Percentiles rank a stretch among this genome's conserved stretches.
Evolutionary conservation across 257 asterid genomes (phyloP).

Genomic region (Plantago ovata): DNA sequence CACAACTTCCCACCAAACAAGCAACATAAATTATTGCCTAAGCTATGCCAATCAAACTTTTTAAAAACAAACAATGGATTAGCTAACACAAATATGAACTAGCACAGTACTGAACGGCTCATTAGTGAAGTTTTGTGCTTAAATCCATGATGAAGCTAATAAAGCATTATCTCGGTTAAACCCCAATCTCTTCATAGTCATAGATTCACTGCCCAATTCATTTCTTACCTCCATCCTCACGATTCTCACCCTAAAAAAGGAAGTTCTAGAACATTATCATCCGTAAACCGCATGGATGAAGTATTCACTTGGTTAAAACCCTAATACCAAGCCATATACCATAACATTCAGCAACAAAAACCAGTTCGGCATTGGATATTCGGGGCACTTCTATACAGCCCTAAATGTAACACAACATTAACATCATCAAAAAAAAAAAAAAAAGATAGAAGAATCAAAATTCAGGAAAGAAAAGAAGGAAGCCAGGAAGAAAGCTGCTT

Average conservation of each 20-base stretch:
- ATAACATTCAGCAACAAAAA: not conserved
- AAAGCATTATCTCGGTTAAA: not conserved
- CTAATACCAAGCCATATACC: slow-evolving; percentile 5
- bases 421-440: too few relatives aligned
- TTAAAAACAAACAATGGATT: too few relatives aligned
- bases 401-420: not conserved
- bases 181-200: not conserved
- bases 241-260: not conserved
- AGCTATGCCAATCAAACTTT: too few relatives aligned
- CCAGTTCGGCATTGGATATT: not conserved
- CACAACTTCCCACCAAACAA: too few relatives aligned
- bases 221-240: not conserved
- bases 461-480: too few relatives aligned
- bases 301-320: too few relatives aligned
- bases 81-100: too few relatives aligned
- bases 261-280: not conserved
- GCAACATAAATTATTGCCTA: too few relatives aligned
- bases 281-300: too few relatives aligned
- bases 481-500: too few relatives aligned
- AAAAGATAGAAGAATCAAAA: too few relatives aligned
- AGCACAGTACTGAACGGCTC: too few relatives aligned
- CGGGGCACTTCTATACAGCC: not conserved
- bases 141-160: not conserved
- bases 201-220: not conserved
- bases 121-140: not conserved